phyloP scores from a whole-genome alignment of 257 asterid species.

The Fraxinus excelsior region DNA sequence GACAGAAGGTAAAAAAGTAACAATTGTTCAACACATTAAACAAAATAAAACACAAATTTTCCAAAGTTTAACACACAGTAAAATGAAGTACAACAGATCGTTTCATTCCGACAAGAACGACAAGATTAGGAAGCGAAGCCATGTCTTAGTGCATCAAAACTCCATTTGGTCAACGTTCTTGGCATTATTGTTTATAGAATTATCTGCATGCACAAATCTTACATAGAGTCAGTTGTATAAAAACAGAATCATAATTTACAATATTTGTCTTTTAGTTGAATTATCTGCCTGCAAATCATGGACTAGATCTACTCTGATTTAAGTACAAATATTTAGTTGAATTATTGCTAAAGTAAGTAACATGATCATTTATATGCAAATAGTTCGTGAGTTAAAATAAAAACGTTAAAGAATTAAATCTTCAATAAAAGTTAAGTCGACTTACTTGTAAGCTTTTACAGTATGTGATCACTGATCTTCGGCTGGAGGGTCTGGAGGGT shows the following conservation, averaged over 20 bases:
- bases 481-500: conserved; percentile 36
- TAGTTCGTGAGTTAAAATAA: too few relatives aligned
- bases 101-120: not conserved
- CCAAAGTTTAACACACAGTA: not conserved
- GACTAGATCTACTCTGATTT: too few relatives aligned
- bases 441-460: not conserved
- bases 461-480: conserved; percentile 28
- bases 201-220: conserved; percentile 1
- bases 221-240: not conserved
- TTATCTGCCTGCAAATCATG: too few relatives aligned
- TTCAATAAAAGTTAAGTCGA: not conserved
- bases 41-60: conserved; percentile 1
- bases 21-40: not conserved
- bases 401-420: too few relatives aligned
- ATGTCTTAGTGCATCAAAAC: conserved; percentile 7
- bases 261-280: too few relatives aligned
- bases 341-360: not conserved
- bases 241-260: too few relatives aligned
- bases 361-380: not conserved
- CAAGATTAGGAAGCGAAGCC: not conserved
- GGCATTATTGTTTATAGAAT: not conserved
- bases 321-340: too few relatives aligned
- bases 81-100: conserved; percentile 9
- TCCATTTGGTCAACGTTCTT: conserved; percentile 6
- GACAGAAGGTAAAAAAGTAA: not conserved